Evolutionary conservation across 495 filamentous ascomycete species (phyloP), one percentile per base, ranked within the genome.

Genomic region (Aspergillus diversus): DNA sequence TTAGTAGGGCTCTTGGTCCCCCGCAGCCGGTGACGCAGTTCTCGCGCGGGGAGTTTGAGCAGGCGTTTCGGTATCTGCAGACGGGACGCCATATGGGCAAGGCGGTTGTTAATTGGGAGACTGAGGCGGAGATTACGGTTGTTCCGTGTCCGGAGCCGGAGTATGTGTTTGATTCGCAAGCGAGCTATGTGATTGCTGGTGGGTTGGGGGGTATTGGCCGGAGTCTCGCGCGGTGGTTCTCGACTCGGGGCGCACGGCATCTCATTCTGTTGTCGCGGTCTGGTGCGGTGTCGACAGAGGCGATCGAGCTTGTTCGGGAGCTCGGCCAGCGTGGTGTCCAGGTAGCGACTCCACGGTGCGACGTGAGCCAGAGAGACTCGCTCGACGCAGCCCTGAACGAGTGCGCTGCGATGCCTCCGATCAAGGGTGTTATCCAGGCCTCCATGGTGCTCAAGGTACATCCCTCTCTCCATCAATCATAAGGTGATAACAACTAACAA

Each of bases 351-450:
- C 46, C 15, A 2, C 13, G 17, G 17, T 49, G 46, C 7, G 17
- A 49, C 4, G 17, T 27, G 1, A 27, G 21, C 21, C 21, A 27
- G 21, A 27, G 21, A 27, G 21, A 27, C 21, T 27, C 21, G 21
- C 21, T 27, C 21, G 2, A 27, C 1, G 21, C 21, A 21, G 46
- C 17, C 17, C 7, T 49, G 13, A 49, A 12, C 15, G 13, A 49
- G 17, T n/a, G 12, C 46, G 0, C 0, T 8, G 13, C 15, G 13
- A 49, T 49, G 46, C 54, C 54, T 5, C 54, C 54, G 2, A 57
- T 57, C 54, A 17, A 21, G n/a, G 54, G 54, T 11, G 54, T 57
- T n/a, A 43, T 57, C 8, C 54, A 57, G n/a, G 27, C 34, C 0
- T 34, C 54, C 37, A 32, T 32, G 34, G 54, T 57, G 13, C 54